phyloP scores from a whole-genome alignment of 148 eudicot species.

The Gaultheria prostrata region DNA sequence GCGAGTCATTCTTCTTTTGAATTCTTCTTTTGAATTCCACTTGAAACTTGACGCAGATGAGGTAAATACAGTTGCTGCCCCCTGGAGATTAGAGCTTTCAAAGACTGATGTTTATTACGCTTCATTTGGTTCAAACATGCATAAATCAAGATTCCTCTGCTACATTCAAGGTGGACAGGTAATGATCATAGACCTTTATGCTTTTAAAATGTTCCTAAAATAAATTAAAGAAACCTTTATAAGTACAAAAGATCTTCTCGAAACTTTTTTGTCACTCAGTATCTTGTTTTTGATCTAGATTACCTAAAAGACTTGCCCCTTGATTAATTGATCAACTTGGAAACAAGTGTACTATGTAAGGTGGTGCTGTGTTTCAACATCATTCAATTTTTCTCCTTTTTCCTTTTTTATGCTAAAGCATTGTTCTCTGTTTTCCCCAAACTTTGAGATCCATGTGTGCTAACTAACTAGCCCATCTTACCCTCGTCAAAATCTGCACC shows the following conservation, averaged over 20 bases:
- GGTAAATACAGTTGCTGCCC: conserved; percentile 25
- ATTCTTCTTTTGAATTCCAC: too few relatives aligned
- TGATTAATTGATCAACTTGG: neutral
- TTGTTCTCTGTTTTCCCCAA: neutral
- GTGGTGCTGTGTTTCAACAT: neutral
- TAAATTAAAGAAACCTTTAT: neutral
- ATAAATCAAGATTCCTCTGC: conserved; percentile 67
- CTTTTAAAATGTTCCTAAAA: neutral
- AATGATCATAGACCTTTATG: conserved; percentile 9
- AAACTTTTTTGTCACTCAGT: neutral
- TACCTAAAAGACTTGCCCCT: neutral
- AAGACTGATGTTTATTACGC: conserved; percentile 83
- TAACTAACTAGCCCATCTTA: neutral
- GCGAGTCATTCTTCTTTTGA: neutral
- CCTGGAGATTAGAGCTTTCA: conserved; percentile 72
- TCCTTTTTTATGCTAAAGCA: neutral
- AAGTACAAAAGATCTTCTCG: neutral
- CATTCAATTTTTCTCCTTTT: neutral
- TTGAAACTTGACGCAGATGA: conserved; percentile 40
- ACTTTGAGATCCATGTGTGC: neutral
- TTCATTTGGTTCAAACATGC: conserved; percentile 90
- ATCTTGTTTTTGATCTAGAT: neutral
- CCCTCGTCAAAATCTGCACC: neutral
- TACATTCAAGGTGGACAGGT: conserved; percentile 98
- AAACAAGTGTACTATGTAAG: neutral